Base-by-base conservation (phyloP, 2,329 filamentous ascomycete species). In the Botrytis galanthina region DNA sequence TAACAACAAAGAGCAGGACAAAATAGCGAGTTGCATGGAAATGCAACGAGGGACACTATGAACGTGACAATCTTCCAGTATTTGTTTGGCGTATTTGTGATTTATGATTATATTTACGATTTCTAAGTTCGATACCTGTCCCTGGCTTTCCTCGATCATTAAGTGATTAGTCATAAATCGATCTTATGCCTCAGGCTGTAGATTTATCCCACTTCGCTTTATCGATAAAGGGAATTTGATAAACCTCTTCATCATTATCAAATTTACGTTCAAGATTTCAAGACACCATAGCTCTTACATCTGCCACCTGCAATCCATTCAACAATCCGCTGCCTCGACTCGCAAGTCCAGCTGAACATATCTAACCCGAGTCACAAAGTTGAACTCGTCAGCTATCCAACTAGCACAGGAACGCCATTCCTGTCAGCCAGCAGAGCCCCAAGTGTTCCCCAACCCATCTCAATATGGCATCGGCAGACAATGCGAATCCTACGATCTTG, bases 401-500 rank as follows among this genome's bases (percentile, higher is more conserved):
- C 22, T 37, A 26, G 20, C 39, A 62, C 8, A 42, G 20, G 37
- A 70, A 44, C 20, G 2, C 29, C 39, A 37, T 35, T 46, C 29
- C 22, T 70, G 18, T n/a, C n/a, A 46, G 32, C 26, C 9, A 46
- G n/a, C 57, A 60, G 54, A 62, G 57, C 42, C 68, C 39, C 42
- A 20, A 60, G n/a, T 62, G 68, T 39, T 39, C 68, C 22, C 29
- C 54, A 70, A 62, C 46, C 37, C 68, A 60, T 18, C 37, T 29
- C 68, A 62, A 14, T 2, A 70, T 70, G 68, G 51, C 18, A 42
- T 32, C 59, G 22, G 63, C 46, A 35, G 60, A 62, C 60, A 42
- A 97, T 83, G 94, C 93, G 76, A 98, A 99, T 84, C 96, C 96
- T 72, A 97, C 93, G 76, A 95, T 99, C 81, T 86, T 98, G 80